Base-by-base conservation (phyloP, 768 basidiomycete genomes). In the Russula emetica region DNA sequence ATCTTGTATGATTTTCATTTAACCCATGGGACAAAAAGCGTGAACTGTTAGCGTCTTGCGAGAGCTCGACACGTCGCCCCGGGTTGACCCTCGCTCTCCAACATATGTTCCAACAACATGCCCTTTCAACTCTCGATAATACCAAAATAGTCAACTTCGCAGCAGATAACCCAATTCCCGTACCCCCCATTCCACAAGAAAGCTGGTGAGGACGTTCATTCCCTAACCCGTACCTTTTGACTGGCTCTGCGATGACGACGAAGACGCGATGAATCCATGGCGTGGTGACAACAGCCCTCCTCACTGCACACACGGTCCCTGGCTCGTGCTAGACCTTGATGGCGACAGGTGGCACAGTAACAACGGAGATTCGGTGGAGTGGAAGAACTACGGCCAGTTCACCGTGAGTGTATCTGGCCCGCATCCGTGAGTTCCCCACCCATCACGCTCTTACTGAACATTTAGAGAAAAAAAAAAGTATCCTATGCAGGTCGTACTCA, bases 131-230 rank as follows among this genome's bases (percentile, higher is more conserved):
- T 20, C 60, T 67, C 30, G 84, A 80, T 22, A 86, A 88, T 72
- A 88, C 86, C 45, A 85, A 88, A 74, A 86, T 87, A 68, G 72
- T 84, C 71, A 84, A 83, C 71, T 84, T 87, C 70, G 71, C 70
- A 30, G 73, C 77, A 18, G 70, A 71, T 38, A 53, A 70, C 44
- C 62, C 32, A n/a, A 70, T 63, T 49, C 71, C 70, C 40, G 75
- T 76, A 74, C 56, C 67, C 4, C 34, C 62, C 16, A 32, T 64
- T 52, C 40, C 26, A 52, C 2, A 24, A 52, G 4, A 24, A 42
- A 55, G 77, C 40, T 72, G 77, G 69, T 67, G 62, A 47, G 69
- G 40, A 36, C 13, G 30, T 30, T 28, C 20, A 40, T 9, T 24
- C 11, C 16, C 3, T 16, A 38, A 38, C 16, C 40, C 40, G 42